Percentiles rank a stretch among this genome's conserved stretches.
phyloP scores from a whole-genome alignment of 805 yeast species.

The Jamesozyma lodderae region DNA sequence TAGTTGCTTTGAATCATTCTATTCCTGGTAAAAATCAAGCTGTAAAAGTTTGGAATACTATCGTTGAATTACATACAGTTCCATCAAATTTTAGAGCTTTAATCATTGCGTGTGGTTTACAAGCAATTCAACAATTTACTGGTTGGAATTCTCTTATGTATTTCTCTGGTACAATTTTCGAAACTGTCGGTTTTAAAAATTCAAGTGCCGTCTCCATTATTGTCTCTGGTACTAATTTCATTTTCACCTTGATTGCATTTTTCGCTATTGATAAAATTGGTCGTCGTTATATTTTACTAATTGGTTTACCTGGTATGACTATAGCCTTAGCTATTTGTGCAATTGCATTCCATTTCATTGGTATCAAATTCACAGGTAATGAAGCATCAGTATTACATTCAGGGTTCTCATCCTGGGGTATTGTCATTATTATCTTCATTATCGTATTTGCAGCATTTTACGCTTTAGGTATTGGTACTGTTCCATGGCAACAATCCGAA shows the following conservation, averaged over 20 bases:
- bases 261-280: slow-evolving; percentile 82
- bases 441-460: slow-evolving; percentile 81
- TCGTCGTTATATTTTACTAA: slow-evolving; percentile 68
- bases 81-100: slow-evolving; percentile 85
- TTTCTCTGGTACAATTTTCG: slow-evolving; percentile 85
- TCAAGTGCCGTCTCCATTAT: slow-evolving; percentile 93
- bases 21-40: slow-evolving; percentile 41
- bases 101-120: slow-evolving; percentile 83
- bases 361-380: slow-evolving; percentile 45
- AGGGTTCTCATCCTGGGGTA: slow-evolving; percentile 75
- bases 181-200: slow-evolving; percentile 79
- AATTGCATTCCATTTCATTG: slow-evolving; percentile 82
- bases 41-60: slow-evolving; percentile 48
- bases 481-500: slow-evolving; percentile 97
- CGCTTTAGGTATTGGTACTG: slow-evolving; percentile 93
- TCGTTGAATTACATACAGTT: slow-evolving; percentile 52
- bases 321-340: slow-evolving; percentile 70
- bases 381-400: slow-evolving; percentile 35
- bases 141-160: slow-evolving; percentile 97
- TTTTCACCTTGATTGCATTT: slow-evolving; percentile 79
- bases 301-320: slow-evolving; percentile 83
- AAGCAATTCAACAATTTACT: slow-evolving; percentile 93
- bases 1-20: slow-evolving; percentile 39
- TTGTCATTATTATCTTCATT: slow-evolving; percentile 77
- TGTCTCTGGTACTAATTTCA: slow-evolving; percentile 89